Evolutionary conservation across 1,139 yeast species (phyloP).

Genomic region (Scheffersomyces titani): DNA sequence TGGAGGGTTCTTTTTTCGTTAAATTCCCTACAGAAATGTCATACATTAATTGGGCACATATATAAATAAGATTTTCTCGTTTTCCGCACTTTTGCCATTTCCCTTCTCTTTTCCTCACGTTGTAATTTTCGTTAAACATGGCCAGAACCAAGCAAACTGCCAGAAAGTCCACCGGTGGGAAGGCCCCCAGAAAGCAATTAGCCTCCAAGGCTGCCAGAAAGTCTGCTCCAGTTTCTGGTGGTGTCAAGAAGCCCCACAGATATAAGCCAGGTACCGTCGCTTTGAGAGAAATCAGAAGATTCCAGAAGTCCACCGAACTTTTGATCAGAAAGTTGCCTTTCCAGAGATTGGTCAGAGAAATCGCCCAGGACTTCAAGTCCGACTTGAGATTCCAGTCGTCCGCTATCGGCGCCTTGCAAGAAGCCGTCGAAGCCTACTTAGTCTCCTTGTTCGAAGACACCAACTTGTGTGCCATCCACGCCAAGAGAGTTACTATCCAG

Average conservation of each 20-base stretch:
- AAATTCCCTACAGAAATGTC: neutral
- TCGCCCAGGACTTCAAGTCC: slow-evolving; percentile 52
- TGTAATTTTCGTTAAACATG: slow-evolving; percentile 22
- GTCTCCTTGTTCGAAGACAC: slow-evolving; percentile 54
- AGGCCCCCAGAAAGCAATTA: slow-evolving; percentile 56
- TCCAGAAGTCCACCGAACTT: slow-evolving; percentile 53
- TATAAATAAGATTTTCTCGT: neutral
- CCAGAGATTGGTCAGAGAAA: slow-evolving; percentile 53
- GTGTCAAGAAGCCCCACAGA: slow-evolving; percentile 57
- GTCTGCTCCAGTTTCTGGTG: slow-evolving; percentile 54
- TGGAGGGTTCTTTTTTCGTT: neutral
- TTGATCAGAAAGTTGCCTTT: slow-evolving; percentile 54
- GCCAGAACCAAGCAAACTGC: slow-evolving; percentile 59
- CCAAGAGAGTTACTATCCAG: slow-evolving; percentile 55
- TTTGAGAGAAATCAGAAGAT: slow-evolving; percentile 56
- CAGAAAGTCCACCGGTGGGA: slow-evolving; percentile 56
- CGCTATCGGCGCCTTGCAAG: slow-evolving; percentile 55
- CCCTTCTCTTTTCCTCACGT: slow-evolving; percentile 8
- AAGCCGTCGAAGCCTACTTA: slow-evolving; percentile 55
- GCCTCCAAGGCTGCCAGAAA: slow-evolving; percentile 57
- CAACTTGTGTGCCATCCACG: slow-evolving; percentile 56
- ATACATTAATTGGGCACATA: neutral
- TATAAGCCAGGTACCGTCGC: slow-evolving; percentile 59
- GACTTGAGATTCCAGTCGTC: slow-evolving; percentile 55
- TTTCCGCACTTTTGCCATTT: slow-evolving; percentile 9